A percentile compares a stretch with the other conserved stretches of the same genome.
These are phyloP conservation scores for Aquilaria sinensis DNA, from an alignment of 345 rosid species.

Conservation along the genomic window DNA sequence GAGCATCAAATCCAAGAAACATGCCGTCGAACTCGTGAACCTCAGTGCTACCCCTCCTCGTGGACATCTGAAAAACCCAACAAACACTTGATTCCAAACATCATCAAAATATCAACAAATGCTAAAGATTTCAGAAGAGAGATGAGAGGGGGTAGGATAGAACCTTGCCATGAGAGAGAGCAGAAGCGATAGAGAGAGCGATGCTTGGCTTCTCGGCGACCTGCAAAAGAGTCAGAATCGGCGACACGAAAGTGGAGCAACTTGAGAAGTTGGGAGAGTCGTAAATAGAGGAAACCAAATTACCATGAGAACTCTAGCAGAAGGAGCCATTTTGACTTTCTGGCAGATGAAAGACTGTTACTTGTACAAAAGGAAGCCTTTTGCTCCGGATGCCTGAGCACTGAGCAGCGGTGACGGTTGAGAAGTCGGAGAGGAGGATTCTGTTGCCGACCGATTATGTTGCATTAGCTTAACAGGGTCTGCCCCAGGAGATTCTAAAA, in stretches of 20 bases:
- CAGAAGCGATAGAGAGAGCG: constrained; percentile 82
- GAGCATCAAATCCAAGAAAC: constrained; percentile 54
- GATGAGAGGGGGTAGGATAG: constrained; percentile 2
- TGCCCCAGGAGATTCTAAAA: too few species aligned
- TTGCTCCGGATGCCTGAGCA: too few species aligned
- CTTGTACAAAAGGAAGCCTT: too few species aligned
- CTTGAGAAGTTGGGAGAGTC: neutral
- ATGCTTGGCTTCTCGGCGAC: constrained; percentile 99
- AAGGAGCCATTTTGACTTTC: constrained; percentile 20
- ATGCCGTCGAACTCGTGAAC: constrained; percentile 79
- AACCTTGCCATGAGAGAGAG: constrained; percentile 71
- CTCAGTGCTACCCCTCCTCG: constrained; percentile 76
- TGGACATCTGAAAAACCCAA: constrained; percentile 48
- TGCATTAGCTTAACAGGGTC: too few species aligned
- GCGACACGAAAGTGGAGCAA: neutral
- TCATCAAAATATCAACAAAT: neutral
- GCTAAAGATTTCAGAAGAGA: neutral
- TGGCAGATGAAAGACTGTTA: too few species aligned
- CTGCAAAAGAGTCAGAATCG: constrained; percentile 24
- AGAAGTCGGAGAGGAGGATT: too few species aligned
- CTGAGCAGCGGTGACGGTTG: too few species aligned
- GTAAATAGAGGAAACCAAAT: neutral
- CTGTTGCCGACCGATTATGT: too few species aligned
- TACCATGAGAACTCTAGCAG: constrained; percentile 41
- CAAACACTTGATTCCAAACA: neutral